Evolutionary conservation across 768 basidiomycete genomes (phyloP), one percentile per base, ranked within the genome.

Genomic region (Mycena vitilis): DNA sequence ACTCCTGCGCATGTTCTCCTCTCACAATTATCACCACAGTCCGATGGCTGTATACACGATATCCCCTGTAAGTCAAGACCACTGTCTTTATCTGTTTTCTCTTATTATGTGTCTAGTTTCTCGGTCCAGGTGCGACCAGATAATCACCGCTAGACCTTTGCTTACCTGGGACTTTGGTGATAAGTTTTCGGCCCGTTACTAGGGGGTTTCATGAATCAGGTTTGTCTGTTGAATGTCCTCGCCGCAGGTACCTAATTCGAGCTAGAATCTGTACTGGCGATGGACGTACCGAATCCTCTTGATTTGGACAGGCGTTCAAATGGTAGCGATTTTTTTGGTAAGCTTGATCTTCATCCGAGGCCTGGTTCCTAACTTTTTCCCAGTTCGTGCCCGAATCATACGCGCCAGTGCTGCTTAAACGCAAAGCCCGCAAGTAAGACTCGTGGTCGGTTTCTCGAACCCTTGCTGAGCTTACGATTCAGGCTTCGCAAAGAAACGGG

Each of bases 351-450:
- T 15, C 6, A 8, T 55, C 37, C 7, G 0, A 8, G 4, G 15
- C 13, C 16, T 16, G 25, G 18, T 44, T 20, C 42, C 34, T 65
- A 3, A 61, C 13, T 30, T 23, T 11, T 20, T 20, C 11, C 15
- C 60, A 92, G 87, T 74, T 91, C 44, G 86, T 92, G 0, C 91
- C 91, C 2, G 94, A 95, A 79, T 93, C 93, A 0, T 94, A 88
- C 73, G 77, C 75, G 4, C 90, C 92, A 0, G 82, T 89, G 10
- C 79, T 95, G 9, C 75, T 87, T 40, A 86, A 88, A 74, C 75
- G 74, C 49, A 93, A 94, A 74, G 92, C 91, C 18, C 75, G 72
- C 44, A 82, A 79, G 90, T 88, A 62, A 66, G 76, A 37, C 30
- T 8, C n/a, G 20, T 3, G 40, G 67, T 20, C 34, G 68, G 58